Evolutionary conservation across 2,329 filamentous ascomycete species (phyloP), one percentile per base, ranked within the genome.

Genomic region (Neodidymelliopsis sp.): DNA sequence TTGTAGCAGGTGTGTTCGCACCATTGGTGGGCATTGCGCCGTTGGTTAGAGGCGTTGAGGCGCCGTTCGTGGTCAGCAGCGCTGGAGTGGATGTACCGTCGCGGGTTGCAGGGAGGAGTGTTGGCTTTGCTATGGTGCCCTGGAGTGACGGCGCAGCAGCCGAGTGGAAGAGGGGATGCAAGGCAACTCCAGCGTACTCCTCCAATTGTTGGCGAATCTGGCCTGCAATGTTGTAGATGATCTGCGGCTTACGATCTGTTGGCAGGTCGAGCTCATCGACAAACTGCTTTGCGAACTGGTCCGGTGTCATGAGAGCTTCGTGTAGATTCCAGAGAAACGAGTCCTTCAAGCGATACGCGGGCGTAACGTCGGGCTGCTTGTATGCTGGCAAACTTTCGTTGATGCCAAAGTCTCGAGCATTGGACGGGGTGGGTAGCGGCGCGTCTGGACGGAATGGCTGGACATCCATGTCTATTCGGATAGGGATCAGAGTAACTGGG

Each of bases 311-410:
- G 49, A 97, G 79, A 0, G 90, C 89, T 76, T 99, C 94, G 74
- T 97, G 93, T 11, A 99, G 81, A 65, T 99, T 99, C 94, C 94
- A 99, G 41, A 97, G 77, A 65, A 99, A 97, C n/a, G 90, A 88
- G 64, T 99, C 94, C 65, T 95, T 91, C 48, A 99, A 80, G 55
- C 94, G 85, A 74, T 91, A 97, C 3, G 90, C 88, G 1, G 91
- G 86, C 11, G 91, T 91, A 53, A 84, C 75, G 54, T 97, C 93
- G 45, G 88, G 88, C 45, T 83, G 81, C 64, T 87, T 87, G 75
- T 95, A 97, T 46, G 91, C 86, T 11, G 90, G 87, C 39, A 90
- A 78, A 4, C 84, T 84, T 50, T 88, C 85, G 66, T 96, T 89
- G 60, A 87, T 82, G 12, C 80, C 79, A 48, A 79, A 79, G 49